Evolutionary conservation across 768 basidiomycete species (phyloP), one percentile per base, ranked within the genome.

Genomic region (Mycena olivaceomarginata): DNA sequence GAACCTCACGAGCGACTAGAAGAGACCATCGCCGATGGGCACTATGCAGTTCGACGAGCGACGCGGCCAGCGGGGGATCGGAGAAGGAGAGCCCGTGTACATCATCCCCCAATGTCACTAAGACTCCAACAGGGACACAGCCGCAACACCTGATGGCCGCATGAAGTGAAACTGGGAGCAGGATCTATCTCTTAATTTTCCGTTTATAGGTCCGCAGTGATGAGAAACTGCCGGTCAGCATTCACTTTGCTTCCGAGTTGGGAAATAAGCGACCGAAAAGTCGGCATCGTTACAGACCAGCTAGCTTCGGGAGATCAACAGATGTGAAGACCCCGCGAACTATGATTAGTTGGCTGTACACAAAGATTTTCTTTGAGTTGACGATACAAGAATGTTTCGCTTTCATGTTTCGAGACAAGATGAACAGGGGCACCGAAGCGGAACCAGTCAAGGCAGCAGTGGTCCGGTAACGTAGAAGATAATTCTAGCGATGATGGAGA

Each of bases 81-180:
- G 25, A 72, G 31, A 63, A 57, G 67, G 39, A 25, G 60, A 20
- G 25, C 53, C 39, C n/a, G 20, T 62, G 67, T 60, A 1, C 48
- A 9, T 15, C 51, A 2, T 20, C 10, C 4, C 48, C 31, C 31
- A 31, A 31, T 31, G 31, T 31, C 40, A 22, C 7, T 11, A 10
- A 40, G 46, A 5, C 40, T 16, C 60, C 68, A 75, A 68, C 48
- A 68, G 59, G 20, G 9, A 18, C 74, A 69, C 67, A 40, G 74
- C 31, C 31, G 31, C 60, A 68, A 48, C 18, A 41, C 16, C n/a
- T 51, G 53, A 59, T 66, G 16, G 1, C 16, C 51, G 31, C 64
- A 46, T 46, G 72, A n/a, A 16, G 53, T 67, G 72, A 59, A 22
- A 60, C 65, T 31, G 45, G 66, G 65, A 51, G 64, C 65, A 39